These are phyloP conservation scores for Heliamphora exappendiculata DNA, from an alignment of 148 eudicot genomes.

Conservation along the genomic window DNA sequence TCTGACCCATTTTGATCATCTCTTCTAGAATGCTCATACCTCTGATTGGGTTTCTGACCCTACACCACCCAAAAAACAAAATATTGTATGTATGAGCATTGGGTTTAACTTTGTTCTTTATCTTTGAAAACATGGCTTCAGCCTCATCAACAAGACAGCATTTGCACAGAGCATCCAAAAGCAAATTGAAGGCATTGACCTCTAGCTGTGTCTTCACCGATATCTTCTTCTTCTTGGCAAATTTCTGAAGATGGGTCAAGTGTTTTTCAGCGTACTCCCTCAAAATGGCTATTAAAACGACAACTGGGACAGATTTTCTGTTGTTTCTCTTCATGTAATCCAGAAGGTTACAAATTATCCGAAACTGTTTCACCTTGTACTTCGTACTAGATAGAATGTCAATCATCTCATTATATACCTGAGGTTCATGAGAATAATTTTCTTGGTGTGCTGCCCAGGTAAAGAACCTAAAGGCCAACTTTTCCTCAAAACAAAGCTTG, in stretches of 20 bases:
- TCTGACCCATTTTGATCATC: constrained; percentile 57
- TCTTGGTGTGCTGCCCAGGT: constrained; percentile 80
- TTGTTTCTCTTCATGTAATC: constrained; percentile 80
- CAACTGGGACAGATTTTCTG: constrained; percentile 60
- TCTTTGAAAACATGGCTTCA: constrained; percentile 50
- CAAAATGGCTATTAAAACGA: constrained; percentile 52
- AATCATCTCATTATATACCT: constrained; percentile 73
- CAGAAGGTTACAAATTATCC: constrained; percentile 72
- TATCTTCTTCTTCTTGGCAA: constrained; percentile 70
- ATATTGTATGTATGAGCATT: constrained; percentile 65
- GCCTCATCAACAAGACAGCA: constrained; percentile 78
- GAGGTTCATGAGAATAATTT: constrained; percentile 54
- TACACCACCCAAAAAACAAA: constrained; percentile 96
- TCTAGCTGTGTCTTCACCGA: constrained; percentile 66
- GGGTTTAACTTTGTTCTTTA: constrained; percentile 49
- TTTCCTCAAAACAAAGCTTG: constrained; percentile 68
- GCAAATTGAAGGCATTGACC: constrained; percentile 70
- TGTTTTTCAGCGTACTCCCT: constrained; percentile 72
- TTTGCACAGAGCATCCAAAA: constrained; percentile 87
- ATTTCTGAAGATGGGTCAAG: constrained; percentile 61
- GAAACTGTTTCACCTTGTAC: constrained; percentile 61
- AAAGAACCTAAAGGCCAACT: constrained; percentile 82
- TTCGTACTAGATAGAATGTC: constrained; percentile 78
- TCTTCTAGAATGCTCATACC: constrained; percentile 66
- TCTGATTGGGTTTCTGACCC: constrained; percentile 64